Evolutionary conservation across 805 yeast genomes (phyloP).

Genomic region (Candida oleophila): DNA sequence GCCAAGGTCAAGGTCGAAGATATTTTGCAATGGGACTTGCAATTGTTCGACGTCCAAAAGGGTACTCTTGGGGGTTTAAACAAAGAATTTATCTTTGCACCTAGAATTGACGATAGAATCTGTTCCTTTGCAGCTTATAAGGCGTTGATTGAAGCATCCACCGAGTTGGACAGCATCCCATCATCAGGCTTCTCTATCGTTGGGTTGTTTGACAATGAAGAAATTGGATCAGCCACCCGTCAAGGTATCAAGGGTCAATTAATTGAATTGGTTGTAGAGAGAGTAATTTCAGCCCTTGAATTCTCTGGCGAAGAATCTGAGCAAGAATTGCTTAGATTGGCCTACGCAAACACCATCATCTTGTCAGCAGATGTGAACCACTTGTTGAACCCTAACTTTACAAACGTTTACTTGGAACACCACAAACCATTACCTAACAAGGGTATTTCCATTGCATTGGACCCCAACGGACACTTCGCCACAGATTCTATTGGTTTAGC

Average conservation of each 20-base stretch:
- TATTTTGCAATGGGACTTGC: conserved; percentile 70
- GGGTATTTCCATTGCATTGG: conserved; percentile 69
- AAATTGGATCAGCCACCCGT: conserved; percentile 76
- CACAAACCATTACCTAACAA: conserved; percentile 80
- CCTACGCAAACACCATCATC: conserved; percentile 74
- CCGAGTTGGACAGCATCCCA: conserved; percentile 16
- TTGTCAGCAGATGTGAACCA: conserved; percentile 85
- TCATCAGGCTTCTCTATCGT: conserved; percentile 52
- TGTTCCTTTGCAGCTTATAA: conserved; percentile 73
- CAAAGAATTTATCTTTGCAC: conserved; percentile 75
- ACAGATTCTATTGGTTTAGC: conserved; percentile 76
- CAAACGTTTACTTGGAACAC: conserved; percentile 65
- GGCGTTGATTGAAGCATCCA: conserved; percentile 48
- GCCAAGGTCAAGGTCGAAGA: conserved; percentile 60
- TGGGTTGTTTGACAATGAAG: conserved; percentile 77
- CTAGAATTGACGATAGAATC: conserved; percentile 82
- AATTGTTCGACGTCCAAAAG: conserved; percentile 77
- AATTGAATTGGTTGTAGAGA: conserved; percentile 59
- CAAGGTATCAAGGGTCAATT: conserved; percentile 83
- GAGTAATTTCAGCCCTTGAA: conserved; percentile 43
- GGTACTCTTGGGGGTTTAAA: conserved; percentile 77
- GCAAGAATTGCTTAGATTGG: conserved; percentile 31
- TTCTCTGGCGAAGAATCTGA: conserved; percentile 15
- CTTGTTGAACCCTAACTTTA: conserved; percentile 76
- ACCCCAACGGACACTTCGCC: conserved; percentile 81